Percentiles rank a stretch among this genome's conserved stretches.
Evolutionary conservation across 2,329 filamentous ascomycete genomes (phyloP).

Genomic region (Colletotrichum caudatum): DNA sequence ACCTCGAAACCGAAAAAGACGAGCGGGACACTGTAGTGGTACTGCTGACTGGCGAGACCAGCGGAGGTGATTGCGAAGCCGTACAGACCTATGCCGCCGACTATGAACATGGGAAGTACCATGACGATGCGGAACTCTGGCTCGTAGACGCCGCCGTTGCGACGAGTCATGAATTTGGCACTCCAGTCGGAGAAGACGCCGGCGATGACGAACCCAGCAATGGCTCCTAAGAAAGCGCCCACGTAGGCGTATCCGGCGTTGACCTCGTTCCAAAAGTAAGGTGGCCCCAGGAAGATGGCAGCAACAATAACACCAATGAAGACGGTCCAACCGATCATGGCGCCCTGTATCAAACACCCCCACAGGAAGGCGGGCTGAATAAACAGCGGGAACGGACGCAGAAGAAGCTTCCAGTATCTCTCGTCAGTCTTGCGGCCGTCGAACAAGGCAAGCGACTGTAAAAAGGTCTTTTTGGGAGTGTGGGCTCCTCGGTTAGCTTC

Average conservation of each 20-base stretch:
- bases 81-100: constrained; percentile 83
- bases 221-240: constrained; percentile 85
- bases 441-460: constrained; percentile 75
- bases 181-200: constrained; percentile 80
- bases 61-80: constrained; percentile 83
- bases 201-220: constrained; percentile 81
- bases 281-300: constrained; percentile 84
- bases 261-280: constrained; percentile 84
- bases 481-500: constrained; percentile 34
- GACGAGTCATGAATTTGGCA: constrained; percentile 75
- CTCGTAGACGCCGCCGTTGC: constrained; percentile 87
- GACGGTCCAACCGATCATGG: constrained; percentile 95
- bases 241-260: constrained; percentile 89
- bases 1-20: constrained; percentile 88
- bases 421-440: constrained; percentile 87
- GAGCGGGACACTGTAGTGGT: constrained; percentile 79
- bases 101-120: constrained; percentile 83
- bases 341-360: constrained; percentile 83
- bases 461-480: constrained; percentile 68
- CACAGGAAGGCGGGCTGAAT: constrained; percentile 88
- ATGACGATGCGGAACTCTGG: constrained; percentile 90
- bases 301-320: constrained; percentile 88
- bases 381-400: constrained; percentile 86
- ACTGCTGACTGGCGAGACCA: constrained; percentile 66
- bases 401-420: constrained; percentile 71